Evolutionary conservation across 1,139 yeast species (phyloP), one percentile per base, ranked within the genome.

Genomic region (Pichia sp.): DNA sequence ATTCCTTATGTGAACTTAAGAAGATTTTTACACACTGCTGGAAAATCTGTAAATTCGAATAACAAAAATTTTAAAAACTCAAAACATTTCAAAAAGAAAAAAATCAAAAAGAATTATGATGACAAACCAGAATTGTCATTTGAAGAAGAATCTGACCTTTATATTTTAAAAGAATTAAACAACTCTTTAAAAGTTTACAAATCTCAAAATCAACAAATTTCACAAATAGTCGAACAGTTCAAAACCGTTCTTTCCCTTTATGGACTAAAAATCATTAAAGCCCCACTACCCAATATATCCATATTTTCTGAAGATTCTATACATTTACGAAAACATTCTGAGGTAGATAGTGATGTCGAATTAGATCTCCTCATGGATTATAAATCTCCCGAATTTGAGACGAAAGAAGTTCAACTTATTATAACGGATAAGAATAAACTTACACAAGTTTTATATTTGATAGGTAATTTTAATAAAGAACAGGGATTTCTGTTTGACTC

Each of bases 321-420:
- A 4, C 50, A 45, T 33, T 24, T 48, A 10, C 11, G 31, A 3
- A 48, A 46, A 20, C 7, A 20, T 3, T 6, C 6, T 8, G 32
- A 21, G 8, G 5, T 11, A 9, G 19, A 18, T 14, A 35, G 21
- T 5, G 25, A 15, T 8, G 14, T 22, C 4, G 14, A 11, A 7
- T 15, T 41, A 26, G 48, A 47, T n/a, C 13, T 45, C 6, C 19
- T 49, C 13, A 4, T 49, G 20, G 51, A 48, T 31, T 42, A 31
- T 25, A 33, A 35, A 20, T 15, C 18, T 4, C 21, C 33, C 16
- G 35, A 43, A 13, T 27, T 25, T 11, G 41, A 19, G 3, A 9
- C 38, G 14, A 36, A 34, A 24, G 51, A 48, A 30, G 26, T 38
- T 20, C 51, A 48, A 29, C 5, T 48, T 8, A 7, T 47, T 5